Conservation (phyloP, 495 filamentous ascomycete genomes). For the Clavariopsis aquatica region DNA sequence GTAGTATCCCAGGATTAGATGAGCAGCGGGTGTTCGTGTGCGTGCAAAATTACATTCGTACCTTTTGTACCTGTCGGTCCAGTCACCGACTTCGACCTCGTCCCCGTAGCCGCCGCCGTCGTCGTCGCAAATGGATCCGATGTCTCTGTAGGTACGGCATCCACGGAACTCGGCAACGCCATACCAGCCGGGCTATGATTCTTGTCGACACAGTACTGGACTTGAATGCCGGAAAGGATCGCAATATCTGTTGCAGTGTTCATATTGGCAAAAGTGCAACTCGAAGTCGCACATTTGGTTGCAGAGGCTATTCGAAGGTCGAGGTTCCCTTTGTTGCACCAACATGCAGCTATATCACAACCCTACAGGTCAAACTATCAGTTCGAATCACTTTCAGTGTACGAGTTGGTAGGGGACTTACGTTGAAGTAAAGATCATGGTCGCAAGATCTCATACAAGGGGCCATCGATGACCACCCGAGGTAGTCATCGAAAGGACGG, state of each 20-base stretch:
- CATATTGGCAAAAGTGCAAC: slow-evolving; percentile 23
- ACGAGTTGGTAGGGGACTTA: slow-evolving; percentile 1
- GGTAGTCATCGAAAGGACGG: slow-evolving; percentile 10
- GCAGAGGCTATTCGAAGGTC: slow-evolving; percentile 13
- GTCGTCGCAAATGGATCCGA: neutral
- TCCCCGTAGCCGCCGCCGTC: neutral
- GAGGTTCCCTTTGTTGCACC: slow-evolving; percentile 29
- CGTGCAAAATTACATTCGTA: neutral
- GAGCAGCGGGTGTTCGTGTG: neutral
- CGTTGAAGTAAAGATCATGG: slow-evolving; percentile 9
- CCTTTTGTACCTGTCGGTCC: neutral
- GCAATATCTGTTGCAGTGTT: slow-evolving; percentile 18
- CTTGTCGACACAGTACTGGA: slow-evolving; percentile 18
- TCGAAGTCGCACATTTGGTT: slow-evolving; percentile 6
- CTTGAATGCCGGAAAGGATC: slow-evolving; percentile 18
- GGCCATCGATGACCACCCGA: slow-evolving; percentile 6
- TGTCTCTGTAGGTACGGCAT: neutral
- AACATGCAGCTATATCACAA: slow-evolving; percentile 17
- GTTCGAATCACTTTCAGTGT: neutral
- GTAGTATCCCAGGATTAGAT: too few species aligned
- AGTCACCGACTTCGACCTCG: neutral
- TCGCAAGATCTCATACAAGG: slow-evolving; percentile 27
- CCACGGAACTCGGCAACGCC: slow-evolving; percentile 11
- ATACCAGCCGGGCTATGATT: slow-evolving; percentile 7
- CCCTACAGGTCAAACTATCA: neutral